Evolutionary conservation across 2,329 filamentous ascomycete species (phyloP).

Genomic region (Penicillium sp.): DNA sequence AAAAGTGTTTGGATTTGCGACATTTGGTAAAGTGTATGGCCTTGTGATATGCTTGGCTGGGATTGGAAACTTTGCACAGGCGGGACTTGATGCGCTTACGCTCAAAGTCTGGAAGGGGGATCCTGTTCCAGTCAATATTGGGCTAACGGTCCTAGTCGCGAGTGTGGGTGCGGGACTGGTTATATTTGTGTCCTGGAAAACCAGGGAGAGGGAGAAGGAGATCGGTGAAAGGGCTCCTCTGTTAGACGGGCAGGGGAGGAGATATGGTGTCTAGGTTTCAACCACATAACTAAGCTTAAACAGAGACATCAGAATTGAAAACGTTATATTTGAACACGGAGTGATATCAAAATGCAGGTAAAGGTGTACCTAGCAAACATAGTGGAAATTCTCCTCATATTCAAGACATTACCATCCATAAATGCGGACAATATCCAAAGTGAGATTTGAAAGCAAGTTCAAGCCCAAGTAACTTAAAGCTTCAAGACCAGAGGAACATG

Average conservation of each 20-base stretch:
- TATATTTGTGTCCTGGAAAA: slow-evolving; percentile 62
- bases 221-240: slow-evolving; percentile 1
- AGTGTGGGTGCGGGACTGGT: slow-evolving; percentile 67
- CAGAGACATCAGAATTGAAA: neutral
- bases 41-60: slow-evolving; percentile 85
- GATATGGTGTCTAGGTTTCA: neutral
- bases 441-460: neutral
- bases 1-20: slow-evolving; percentile 89
- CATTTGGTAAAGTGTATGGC: slow-evolving; percentile 92
- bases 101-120: slow-evolving; percentile 71
- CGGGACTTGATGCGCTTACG: slow-evolving; percentile 75
- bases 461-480: neutral
- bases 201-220: slow-evolving; percentile 22
- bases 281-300: neutral
- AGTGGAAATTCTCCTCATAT: neutral
- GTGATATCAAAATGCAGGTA: too few species aligned
- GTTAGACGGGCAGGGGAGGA: neutral
- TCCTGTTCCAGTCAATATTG: slow-evolving; percentile 74
- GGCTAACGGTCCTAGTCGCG: slow-evolving; percentile 63
- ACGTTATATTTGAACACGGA: neutral
- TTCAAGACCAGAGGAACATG: neutral
- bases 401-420: neutral
- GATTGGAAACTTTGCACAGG: slow-evolving; percentile 80
- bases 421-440: neutral
- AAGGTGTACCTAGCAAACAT: neutral